Conservation (phyloP, 148 eudicot genomes). For the Fagopyrum esculentum region DNA sequence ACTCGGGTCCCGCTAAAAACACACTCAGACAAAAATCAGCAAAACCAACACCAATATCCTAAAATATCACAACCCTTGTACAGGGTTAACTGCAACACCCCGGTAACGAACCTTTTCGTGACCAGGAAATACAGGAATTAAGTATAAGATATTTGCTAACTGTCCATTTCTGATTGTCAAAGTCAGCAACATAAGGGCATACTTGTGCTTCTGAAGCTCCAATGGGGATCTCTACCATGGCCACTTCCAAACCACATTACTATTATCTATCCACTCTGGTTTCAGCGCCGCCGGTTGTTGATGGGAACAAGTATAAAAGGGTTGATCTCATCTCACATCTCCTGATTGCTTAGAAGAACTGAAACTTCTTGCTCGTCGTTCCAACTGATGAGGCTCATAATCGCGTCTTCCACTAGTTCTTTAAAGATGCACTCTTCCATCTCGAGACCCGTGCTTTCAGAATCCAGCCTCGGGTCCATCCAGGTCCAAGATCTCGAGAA, state of each 20-base stretch:
- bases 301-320: background rate
- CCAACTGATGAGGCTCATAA: conserved; percentile 23
- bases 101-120: conserved; percentile 11
- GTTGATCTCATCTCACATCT: background rate
- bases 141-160: background rate
- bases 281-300: background rate
- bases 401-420: conserved; percentile 49
- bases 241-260: background rate
- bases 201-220: background rate
- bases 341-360: background rate
- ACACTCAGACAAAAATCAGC: background rate
- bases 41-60: conserved; percentile 7
- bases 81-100: background rate
- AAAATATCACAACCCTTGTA: background rate
- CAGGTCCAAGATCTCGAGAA: conserved; percentile 34
- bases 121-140: background rate
- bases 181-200: conserved; percentile 1
- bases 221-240: background rate
- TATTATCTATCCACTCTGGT: background rate
- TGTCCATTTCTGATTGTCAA: conserved; percentile 7
- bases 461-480: conserved; percentile 49
- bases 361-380: background rate
- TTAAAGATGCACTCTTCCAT: conserved; percentile 58
- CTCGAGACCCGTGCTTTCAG: conserved; percentile 36
- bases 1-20: background rate